Percentiles rank a stretch among this genome's conserved stretches.
Conservation (phyloP, 257 asterid species). For the Parsonsia alboflavescens region DNA sequence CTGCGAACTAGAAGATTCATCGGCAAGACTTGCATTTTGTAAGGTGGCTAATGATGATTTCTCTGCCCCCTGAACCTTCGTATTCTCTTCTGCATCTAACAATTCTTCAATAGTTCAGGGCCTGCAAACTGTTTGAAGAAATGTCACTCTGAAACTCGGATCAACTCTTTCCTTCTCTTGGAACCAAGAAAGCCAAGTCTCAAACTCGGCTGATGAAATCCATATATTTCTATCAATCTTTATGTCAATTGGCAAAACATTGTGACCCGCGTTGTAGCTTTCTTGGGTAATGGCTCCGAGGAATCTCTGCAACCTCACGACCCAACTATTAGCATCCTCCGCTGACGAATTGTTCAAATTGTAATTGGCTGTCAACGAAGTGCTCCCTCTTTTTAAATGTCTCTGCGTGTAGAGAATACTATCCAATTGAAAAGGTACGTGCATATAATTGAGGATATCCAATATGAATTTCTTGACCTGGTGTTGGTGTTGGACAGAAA, state of each 20-base stretch:
- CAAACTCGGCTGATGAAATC: neutral
- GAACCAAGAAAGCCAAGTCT: neutral
- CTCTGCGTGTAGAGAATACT: neutral
- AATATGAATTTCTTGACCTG: neutral
- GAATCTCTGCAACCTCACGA: no score
- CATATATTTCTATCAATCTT: no score
- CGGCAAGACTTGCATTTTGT: neutral
- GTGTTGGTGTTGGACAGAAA: neutral
- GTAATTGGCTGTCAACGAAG: neutral
- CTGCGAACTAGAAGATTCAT: no score
- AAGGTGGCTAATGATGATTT: neutral
- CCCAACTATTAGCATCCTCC: neutral
- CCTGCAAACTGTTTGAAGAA: neutral
- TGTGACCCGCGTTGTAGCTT: no score
- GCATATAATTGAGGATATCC: neutral
- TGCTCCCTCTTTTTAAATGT: neutral
- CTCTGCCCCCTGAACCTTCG: neutral
- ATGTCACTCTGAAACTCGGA: neutral
- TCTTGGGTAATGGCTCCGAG: no score
- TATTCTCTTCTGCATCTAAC: neutral
- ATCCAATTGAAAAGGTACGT: neutral
- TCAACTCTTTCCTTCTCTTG: neutral
- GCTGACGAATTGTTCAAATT: neutral
- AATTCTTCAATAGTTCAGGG: neutral
- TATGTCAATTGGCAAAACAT: neutral